Percentiles rank a stretch among this genome's conserved stretches.
phyloP scores from a whole-genome alignment of 2,329 filamentous ascomycete species.

The Colletotrichum tofieldiae region DNA sequence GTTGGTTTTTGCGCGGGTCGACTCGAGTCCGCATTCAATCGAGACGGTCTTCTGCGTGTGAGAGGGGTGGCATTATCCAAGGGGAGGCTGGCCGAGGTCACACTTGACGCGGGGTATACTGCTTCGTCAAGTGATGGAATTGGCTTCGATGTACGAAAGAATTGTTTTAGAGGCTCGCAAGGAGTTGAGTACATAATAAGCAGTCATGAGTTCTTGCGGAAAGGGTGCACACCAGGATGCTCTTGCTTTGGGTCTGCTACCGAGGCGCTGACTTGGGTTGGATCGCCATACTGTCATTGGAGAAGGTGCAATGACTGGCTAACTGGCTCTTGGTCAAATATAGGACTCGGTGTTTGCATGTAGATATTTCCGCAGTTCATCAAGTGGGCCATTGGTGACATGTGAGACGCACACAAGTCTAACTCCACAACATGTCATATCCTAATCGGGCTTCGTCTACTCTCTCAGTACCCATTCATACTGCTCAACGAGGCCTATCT shows the following conservation, averaged over 20 bases:
- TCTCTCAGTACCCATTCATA: not conserved
- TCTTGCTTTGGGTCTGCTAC: not conserved
- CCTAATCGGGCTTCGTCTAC: not conserved
- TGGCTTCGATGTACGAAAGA: conserved; percentile 33
- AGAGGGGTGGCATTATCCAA: not conserved
- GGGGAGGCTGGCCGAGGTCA: conserved; percentile 3
- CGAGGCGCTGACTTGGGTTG: not conserved
- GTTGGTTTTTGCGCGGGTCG: conserved; percentile 27
- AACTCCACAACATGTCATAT: not conserved
- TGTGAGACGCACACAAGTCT: not conserved
- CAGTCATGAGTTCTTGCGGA: conserved; percentile 11
- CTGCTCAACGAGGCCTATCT: not conserved
- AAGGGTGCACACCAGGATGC: not conserved
- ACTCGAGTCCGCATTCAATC: conserved; percentile 15
- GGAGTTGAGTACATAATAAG: conserved; percentile 29
- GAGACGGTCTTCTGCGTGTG: not conserved
- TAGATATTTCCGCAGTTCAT: not conserved
- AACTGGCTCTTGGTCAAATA: not conserved
- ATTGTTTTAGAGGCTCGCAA: conserved; percentile 23
- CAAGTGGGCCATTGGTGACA: not conserved
- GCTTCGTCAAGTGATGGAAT: not conserved
- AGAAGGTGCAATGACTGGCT: not conserved
- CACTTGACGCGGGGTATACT: not conserved
- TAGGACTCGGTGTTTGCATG: not conserved
- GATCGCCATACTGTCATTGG: not conserved